Evolutionary conservation across 805 yeast genomes (phyloP).

Genomic region (Saccharomycopsis lassenensis): DNA sequence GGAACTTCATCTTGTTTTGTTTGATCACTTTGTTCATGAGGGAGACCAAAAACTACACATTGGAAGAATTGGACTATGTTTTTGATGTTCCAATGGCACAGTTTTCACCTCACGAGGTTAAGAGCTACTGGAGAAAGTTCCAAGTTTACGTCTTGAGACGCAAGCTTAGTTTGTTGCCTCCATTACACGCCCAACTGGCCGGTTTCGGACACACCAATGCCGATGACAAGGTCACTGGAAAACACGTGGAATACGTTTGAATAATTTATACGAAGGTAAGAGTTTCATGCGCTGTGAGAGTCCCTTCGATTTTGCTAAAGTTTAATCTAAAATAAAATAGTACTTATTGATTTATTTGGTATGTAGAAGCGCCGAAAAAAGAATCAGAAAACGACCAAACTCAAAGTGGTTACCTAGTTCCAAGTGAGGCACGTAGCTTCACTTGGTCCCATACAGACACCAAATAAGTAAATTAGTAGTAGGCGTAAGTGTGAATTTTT

Average conservation of each 20-base stretch:
- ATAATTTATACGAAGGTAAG: too few species aligned
- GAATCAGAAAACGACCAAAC: too few species aligned
- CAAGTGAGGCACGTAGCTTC: too few species aligned
- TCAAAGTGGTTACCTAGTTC: too few species aligned
- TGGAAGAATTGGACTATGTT: conserved; percentile 65
- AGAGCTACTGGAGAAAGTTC: conserved; percentile 31
- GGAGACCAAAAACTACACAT: conserved; percentile 54
- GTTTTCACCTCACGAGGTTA: conserved; percentile 42
- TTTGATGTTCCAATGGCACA: conserved; percentile 46
- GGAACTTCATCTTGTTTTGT: conserved; percentile 65
- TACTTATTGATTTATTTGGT: too few species aligned
- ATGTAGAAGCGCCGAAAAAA: too few species aligned
- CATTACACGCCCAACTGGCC: conserved; percentile 14
- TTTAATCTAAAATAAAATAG: too few species aligned
- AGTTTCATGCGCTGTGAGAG: too few species aligned
- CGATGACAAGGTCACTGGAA: conserved; percentile 16
- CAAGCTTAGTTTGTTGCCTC: conserved; percentile 20
- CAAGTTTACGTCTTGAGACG: conserved; percentile 37
- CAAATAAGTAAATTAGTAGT: too few species aligned
- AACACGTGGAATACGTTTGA: conserved; percentile 16
- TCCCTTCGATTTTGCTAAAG: too few species aligned
- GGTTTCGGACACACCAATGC: conserved; percentile 2
- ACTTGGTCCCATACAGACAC: too few species aligned
- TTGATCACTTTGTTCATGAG: conserved; percentile 62
- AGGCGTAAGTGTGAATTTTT: too few species aligned